Evolutionary conservation across 768 basidiomycete genomes (phyloP).

Genomic region (Tephrocybe sp.): DNA sequence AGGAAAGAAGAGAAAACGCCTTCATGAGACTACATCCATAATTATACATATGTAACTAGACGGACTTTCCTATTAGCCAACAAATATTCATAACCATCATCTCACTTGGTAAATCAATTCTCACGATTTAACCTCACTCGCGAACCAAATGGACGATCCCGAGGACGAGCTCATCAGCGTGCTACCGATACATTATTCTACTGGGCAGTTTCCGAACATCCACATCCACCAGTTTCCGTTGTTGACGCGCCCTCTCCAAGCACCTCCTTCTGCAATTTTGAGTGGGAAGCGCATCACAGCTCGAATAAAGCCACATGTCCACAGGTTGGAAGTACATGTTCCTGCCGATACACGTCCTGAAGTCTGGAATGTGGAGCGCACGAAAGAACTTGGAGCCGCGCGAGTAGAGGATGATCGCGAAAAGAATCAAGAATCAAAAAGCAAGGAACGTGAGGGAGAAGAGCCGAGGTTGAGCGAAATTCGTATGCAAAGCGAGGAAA

Average conservation of each 20-base stretch:
- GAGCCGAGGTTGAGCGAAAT: constrained; percentile 69
- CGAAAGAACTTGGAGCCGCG: constrained; percentile 64
- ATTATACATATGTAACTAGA: neutral
- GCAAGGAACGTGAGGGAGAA: constrained; percentile 44
- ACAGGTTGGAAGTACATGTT: constrained; percentile 73
- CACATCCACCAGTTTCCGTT: constrained; percentile 85
- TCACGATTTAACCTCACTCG: constrained; percentile 2
- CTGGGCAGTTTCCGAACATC: constrained; percentile 57
- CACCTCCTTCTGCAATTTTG: constrained; percentile 68
- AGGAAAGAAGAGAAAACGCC: neutral
- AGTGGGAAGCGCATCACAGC: constrained; percentile 80
- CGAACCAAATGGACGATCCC: constrained; percentile 23
- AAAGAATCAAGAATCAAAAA: constrained; percentile 63
- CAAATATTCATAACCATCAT: no score
- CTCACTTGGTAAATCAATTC: no score
- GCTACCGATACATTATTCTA: constrained; percentile 73
- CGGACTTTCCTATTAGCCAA: no score
- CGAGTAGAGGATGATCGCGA: constrained; percentile 75
- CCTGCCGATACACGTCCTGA: constrained; percentile 80
- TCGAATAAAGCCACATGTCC: constrained; percentile 63
- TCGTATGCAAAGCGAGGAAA: constrained; percentile 71
- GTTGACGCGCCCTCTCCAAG: constrained; percentile 68
- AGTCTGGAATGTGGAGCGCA: constrained; percentile 77
- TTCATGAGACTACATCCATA: no score
- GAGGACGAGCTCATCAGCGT: constrained; percentile 66